Evolutionary conservation across 2,329 filamentous ascomycete genomes (phyloP), one percentile per base, ranked within the genome.

Genomic region (Penicillium sp.): DNA sequence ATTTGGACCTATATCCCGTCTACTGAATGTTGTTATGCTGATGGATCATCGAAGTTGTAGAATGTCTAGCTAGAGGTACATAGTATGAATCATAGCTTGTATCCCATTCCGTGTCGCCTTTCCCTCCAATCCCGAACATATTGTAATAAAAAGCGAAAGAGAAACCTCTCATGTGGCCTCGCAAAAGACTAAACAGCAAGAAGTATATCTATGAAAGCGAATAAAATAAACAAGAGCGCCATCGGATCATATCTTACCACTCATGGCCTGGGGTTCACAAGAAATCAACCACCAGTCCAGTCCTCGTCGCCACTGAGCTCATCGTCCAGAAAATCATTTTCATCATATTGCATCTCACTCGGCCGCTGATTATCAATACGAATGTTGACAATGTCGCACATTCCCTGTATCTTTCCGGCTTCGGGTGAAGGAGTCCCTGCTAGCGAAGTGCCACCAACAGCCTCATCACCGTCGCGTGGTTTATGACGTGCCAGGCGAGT

Each of bases 321-420:
- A 18, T 75, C 76, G 55, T 84, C 81, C 2, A 83, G 71, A 54
- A 85, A 84, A 56, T 85, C 79, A 27, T 71, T 73, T 55, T 83
- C 81, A 22, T 75, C 77, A 58, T 76, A 81, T 37, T 82, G 77
- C 36, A 76, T 74, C 50, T 84, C 80, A 3, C 76, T 74, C 1
- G 82, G 82, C 6, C 82, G 76, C 55, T 80, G 76, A 57, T 84
- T 84, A 60, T 84, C 81, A 45, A 85, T 81, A 22, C 76, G 74
- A 42, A 85, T 75, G 36, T 77, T 74, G 10, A 85, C 81, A 9
- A 77, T 69, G 44, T 81, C 72, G 58, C 82, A 85, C 59, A 80
- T 72, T 1, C 80, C 80, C 58, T 83, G 81, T 13, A 77, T 66
- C 52, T 58, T 50, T 8, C 29, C 34, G 3, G 57, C 54, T 13